Evolutionary conservation across 176 grass and related monocot genomes (phyloP).

Genomic region (Tuctoria greenei): DNA sequence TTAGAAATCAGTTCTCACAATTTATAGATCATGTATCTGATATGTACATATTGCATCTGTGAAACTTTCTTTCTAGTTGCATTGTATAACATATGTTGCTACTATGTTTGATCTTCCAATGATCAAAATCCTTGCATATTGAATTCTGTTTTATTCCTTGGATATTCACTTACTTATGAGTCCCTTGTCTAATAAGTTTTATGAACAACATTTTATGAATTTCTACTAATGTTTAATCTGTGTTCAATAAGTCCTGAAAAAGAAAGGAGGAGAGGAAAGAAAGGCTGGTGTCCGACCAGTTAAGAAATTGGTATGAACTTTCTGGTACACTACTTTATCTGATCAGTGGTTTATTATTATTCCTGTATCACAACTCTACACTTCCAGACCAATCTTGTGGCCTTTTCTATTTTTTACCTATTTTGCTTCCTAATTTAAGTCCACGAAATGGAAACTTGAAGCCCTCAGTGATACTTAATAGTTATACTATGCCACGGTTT

Average conservation of each 20-base stretch:
- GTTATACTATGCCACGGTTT: too few relatives aligned
- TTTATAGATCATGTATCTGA: background rate
- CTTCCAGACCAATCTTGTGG: background rate
- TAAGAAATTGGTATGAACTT: conserved; percentile 60
- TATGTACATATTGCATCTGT: background rate
- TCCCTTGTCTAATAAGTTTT: background rate
- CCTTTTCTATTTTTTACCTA: background rate
- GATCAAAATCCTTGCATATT: background rate
- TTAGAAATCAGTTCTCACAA: background rate
- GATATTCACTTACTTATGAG: background rate
- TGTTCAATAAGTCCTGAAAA: conserved; percentile 61
- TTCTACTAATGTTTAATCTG: conserved; percentile 26
- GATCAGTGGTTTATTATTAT: background rate
- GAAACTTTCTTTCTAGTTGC: conserved; percentile 18
- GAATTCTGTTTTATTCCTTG: conserved; percentile 19
- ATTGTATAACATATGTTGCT: background rate
- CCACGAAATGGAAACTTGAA: background rate
- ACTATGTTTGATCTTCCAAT: background rate
- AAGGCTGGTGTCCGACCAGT: conserved; percentile 27
- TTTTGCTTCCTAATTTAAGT: conserved; percentile 1
- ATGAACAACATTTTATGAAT: background rate
- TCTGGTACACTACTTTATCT: conserved; percentile 6
- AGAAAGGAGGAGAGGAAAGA: conserved; percentile 76
- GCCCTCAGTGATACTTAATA: too few relatives aligned
- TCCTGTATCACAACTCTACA: background rate